Base-by-base conservation (phyloP, 2,329 filamentous ascomycete genomes). In the Pyrenophora graminea region DNA sequence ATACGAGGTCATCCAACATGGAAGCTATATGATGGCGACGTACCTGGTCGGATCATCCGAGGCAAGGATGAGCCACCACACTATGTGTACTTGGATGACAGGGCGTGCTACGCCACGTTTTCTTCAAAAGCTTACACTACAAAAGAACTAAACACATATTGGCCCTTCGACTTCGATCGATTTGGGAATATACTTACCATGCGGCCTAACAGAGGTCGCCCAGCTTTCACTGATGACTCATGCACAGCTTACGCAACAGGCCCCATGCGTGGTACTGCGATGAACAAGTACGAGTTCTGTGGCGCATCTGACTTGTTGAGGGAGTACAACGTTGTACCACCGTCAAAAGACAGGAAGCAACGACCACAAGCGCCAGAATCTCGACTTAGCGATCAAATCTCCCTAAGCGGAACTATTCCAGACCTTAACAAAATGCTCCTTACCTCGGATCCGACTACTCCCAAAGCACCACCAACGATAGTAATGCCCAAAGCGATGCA, bases 21-120 rank as follows among this genome's bases (percentile, higher is more conserved):
- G 73, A 75, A 74, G 30, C 39, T 78, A 6, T 77, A 73, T 55
- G 68, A 66, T 45, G 66, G 59, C 4, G 61, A 71, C 21, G 56
- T 70, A 1, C 30, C 51, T 3, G 60, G 64, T 9, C 51, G 58
- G 2, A 62, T 74, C 30, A 54, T 53, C 21, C 62, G 59, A 7
- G 61, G 61, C 9, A 55, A 47, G 6, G 61, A 63, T 12, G 61
- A 69, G 46, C 72, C 72, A 6, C 75, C 74, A 2, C 65, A 61
- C 15, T 71, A 71, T 39, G 69, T 74, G n/a, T 69, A 73, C 32
- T 69, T 77, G 2, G 75, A 78, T 50, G 75, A 78, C 41, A 53
- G 56, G 13, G 70, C 74, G 3, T 71, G 65, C 18, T 69, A 69
- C 45, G 64, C 68, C 3, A 65, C 77, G 6, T 58, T 63, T 15